phyloP scores from a whole-genome alignment of 257 asterid genomes.

The Lantana camara region DNA sequence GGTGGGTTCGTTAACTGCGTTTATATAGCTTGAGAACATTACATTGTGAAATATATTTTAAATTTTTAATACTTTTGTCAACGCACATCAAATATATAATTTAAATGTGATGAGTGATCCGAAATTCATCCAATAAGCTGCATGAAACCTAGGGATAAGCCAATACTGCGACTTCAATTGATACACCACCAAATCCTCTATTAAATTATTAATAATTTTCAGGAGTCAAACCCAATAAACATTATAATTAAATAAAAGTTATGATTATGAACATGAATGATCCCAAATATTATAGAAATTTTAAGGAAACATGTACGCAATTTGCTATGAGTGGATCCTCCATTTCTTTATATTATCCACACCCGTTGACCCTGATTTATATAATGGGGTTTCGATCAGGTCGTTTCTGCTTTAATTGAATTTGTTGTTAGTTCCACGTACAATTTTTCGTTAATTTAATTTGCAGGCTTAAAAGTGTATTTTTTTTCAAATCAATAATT shows the following conservation, averaged over 20 bases:
- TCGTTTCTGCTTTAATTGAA: conserved; percentile 29
- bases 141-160: too few species aligned
- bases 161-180: background rate
- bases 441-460: background rate
- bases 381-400: conserved; percentile 14
- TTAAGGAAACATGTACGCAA: conserved; percentile 18
- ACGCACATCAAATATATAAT: too few species aligned
- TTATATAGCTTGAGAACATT: too few species aligned
- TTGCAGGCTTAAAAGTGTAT: conserved; percentile 1
- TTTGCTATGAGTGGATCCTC: background rate
- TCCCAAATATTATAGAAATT: background rate
- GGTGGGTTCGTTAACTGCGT: too few species aligned
- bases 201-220: background rate
- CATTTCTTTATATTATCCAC: conserved; percentile 11
- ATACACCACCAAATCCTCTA: conserved; percentile 18
- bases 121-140: conserved; percentile 21
- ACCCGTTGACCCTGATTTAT: conserved; percentile 32
- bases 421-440: conserved; percentile 5
- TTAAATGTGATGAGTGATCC: conserved; percentile 22
- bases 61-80: too few species aligned
- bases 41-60: too few species aligned
- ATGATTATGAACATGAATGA: background rate
- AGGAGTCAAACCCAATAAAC: background rate
- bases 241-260: background rate
- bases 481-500: background rate